These are phyloP conservation scores for Backusella australiensis DNA, from an alignment of 192 early-diverging fungal genomes.

Conservation along the genomic window DNA sequence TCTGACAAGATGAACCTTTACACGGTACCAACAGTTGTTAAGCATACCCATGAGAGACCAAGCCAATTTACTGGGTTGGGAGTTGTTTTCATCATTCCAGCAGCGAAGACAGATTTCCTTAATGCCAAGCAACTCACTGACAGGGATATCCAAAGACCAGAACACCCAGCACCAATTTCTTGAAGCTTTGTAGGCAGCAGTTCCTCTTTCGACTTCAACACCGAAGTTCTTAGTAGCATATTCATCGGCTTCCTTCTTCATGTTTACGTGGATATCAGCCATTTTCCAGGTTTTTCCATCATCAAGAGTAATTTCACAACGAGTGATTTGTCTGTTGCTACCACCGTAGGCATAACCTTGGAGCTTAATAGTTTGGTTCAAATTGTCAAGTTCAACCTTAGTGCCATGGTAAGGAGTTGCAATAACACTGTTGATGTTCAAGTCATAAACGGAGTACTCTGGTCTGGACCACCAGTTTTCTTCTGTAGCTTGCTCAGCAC, in stretches of 20 bases:
- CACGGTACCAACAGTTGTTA: slow-evolving; percentile 63
- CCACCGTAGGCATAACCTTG: slow-evolving; percentile 83
- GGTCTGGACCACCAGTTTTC: slow-evolving; percentile 62
- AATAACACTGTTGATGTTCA: slow-evolving; percentile 81
- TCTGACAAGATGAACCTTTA: slow-evolving; percentile 40
- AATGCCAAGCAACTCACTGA: slow-evolving; percentile 34
- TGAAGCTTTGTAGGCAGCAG: background rate
- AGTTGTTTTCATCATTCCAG: slow-evolving; percentile 60
- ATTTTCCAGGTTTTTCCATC: slow-evolving; percentile 78
- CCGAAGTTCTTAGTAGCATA: background rate
- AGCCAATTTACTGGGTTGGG: slow-evolving; percentile 54
- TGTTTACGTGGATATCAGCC: slow-evolving; percentile 47
- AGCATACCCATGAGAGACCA: slow-evolving; percentile 82
- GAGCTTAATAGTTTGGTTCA: slow-evolving; percentile 33
- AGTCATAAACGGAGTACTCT: slow-evolving; percentile 70
- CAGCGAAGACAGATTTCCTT: slow-evolving; percentile 58
- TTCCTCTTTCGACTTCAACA: background rate
- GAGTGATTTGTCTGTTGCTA: slow-evolving; percentile 68
- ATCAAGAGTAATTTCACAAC: slow-evolving; percentile 82
- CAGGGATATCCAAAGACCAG: slow-evolving; percentile 23
- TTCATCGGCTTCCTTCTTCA: background rate
- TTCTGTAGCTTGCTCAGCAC: slow-evolving; percentile 45
- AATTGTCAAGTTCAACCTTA: background rate
- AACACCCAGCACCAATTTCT: background rate
- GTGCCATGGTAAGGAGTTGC: background rate